Evolutionary conservation across 345 rosid genomes (phyloP).

Genomic region (Raphanus raphanistrum): DNA sequence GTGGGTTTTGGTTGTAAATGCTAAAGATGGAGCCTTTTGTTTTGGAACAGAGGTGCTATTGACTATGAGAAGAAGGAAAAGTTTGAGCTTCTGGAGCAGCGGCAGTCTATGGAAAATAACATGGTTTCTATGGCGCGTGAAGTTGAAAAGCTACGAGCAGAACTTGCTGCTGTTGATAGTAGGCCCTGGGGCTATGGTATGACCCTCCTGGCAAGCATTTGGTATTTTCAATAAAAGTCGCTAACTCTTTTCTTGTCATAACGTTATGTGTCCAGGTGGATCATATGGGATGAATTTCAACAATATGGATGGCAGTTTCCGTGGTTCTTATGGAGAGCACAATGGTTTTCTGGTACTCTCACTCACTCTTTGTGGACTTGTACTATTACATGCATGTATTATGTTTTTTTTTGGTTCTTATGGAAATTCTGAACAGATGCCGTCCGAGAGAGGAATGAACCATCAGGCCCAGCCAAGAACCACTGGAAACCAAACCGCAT

Average conservation of each 20-base stretch:
- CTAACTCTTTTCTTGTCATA: neutral
- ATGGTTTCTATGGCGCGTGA: slow-evolving; percentile 97
- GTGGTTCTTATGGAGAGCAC: slow-evolving; percentile 66
- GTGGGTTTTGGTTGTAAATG: neutral
- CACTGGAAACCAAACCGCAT: neutral
- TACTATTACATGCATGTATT: slow-evolving; percentile 12
- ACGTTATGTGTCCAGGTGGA: slow-evolving; percentile 33
- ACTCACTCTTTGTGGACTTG: neutral
- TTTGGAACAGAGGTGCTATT: slow-evolving; percentile 59
- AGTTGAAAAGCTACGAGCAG: slow-evolving; percentile 90
- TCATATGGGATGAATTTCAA: slow-evolving; percentile 42
- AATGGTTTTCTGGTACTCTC: slow-evolving; percentile 63
- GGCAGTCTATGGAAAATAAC: slow-evolving; percentile 90
- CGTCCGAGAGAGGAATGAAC: neutral
- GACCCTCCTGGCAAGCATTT: slow-evolving; percentile 11
- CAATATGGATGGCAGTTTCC: slow-evolving; percentile 49
- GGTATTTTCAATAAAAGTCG: neutral
- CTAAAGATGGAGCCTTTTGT: neutral
- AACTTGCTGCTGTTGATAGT: slow-evolving; percentile 36
- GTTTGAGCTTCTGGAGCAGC: slow-evolving; percentile 83
- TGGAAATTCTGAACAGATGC: slow-evolving; percentile 47
- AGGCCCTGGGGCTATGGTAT: slow-evolving; percentile 83
- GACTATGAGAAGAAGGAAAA: slow-evolving; percentile 94
- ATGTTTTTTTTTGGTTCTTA: slow-evolving; percentile 14
- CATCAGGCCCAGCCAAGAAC: neutral